A percentile compares a stretch with the other conserved stretches of the same genome.
Conservation (phyloP, 106 monocot species). For the Cymbidium sinense region DNA sequence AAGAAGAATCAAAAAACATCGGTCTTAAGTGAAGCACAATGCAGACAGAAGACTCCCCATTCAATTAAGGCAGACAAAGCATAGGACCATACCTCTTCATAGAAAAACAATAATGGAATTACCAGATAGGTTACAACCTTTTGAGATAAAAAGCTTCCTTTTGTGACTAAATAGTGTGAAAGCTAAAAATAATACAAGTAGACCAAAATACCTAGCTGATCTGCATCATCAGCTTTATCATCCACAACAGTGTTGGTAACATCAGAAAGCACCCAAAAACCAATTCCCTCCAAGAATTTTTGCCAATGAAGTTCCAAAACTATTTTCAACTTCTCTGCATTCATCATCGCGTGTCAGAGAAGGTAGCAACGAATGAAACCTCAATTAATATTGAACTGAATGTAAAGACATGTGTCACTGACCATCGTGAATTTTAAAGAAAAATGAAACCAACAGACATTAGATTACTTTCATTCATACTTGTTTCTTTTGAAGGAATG, state of each 20-base stretch:
- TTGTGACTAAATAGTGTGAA: neutral
- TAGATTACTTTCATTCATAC: conserved; percentile 28
- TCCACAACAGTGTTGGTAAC: conserved; percentile 52
- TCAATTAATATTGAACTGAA: neutral
- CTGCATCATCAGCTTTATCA: conserved; percentile 59
- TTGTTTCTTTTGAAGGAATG: conserved; percentile 37
- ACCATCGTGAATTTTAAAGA: neutral
- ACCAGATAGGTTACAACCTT: neutral
- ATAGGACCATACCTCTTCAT: neutral
- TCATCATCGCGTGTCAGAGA: neutral
- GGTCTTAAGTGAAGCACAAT: no score
- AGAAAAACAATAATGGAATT: neutral
- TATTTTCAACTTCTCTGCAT: conserved; percentile 45
- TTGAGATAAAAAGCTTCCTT: neutral
- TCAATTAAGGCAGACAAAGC: neutral
- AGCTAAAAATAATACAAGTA: neutral
- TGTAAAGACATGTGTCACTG: neutral
- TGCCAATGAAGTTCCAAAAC: conserved; percentile 58
- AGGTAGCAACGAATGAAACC: neutral
- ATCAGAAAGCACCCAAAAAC: conserved; percentile 65
- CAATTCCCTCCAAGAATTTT: conserved; percentile 64
- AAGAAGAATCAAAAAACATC: no score
- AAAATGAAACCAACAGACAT: neutral
- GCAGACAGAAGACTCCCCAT: no score
- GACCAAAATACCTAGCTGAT: conserved; percentile 45